Base-by-base conservation (phyloP, 148 eudicot genomes). In the Arctostaphylos glauca region DNA sequence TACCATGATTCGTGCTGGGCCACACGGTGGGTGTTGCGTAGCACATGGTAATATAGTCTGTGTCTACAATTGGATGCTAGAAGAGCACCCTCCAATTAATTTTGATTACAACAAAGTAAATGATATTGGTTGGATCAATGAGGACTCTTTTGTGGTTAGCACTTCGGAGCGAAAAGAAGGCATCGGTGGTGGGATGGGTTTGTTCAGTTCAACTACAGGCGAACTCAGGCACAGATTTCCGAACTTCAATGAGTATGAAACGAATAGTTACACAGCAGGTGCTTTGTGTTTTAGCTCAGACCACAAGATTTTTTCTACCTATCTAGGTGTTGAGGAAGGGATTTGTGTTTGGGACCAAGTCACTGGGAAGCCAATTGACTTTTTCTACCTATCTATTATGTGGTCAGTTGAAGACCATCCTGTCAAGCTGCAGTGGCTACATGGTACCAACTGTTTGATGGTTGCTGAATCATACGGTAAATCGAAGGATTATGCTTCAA, bases 41-140 rank as follows among this genome's bases (percentile, higher is more conserved):
- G 98, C 95, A 0, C 98, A 94, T 15, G 94, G 96, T n/a, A 92
- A 90, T 68, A 87, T 95, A 60, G 98, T 95, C n/a, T 96, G 94
- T 55, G 96, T 95, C 19, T 94, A 92, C 38, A 96, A 95, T 62
- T 95, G 98, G 98, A 90, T 84, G 88, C 49, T 95, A 0, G 88
- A 92, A 67, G 94, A 95, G 78, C 96, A 89, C 64, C 83, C 88
- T 15, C 91, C 98, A 5, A 83, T 94, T 19, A 91, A 88, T 62
- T 88, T 94, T 16, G 98, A 95, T 82, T 95, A 92, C 81, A 94
- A 92, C 84, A 87, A 92, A 23, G 92, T 95, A 7, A 95, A 95
- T 74, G 98, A 95, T 49, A 90, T 87, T 0, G 85, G 87, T 0
- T 95, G 96, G 96, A 62, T 91, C 18, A 91, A 91, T 70, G 64